Evolutionary conservation across 1,284 basidiomycete genomes (phyloP), one percentile per base, ranked within the genome.

Genomic region (Ganoderma boninense): DNA sequence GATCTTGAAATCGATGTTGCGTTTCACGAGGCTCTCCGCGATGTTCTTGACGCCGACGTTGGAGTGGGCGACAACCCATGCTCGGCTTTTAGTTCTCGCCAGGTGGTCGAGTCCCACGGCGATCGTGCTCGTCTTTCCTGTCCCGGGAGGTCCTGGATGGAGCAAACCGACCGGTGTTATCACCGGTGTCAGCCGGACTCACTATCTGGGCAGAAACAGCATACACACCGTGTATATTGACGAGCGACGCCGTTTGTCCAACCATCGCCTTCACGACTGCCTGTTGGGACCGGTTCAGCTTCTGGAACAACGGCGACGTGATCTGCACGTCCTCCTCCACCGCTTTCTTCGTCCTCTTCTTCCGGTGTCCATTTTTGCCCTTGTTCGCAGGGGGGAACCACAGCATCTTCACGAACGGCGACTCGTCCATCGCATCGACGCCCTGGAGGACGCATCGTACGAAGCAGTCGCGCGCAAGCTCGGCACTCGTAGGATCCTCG

Each of bases 31-130:
- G 64, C 84, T 87, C 71, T 86, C 84, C 0, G 87, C 87, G 32
- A 88, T 86, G 67, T 88, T 88, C 74, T 87, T 87, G 13, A 88
- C 86, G 5, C 85, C 83, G 40, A 83, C 81, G 66, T 84, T 84
- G 1, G 79, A 81, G 26, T 84, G 82, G 0, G 82, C 81, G 43
- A 81, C 52, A 4, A 84, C 73, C 78, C 79, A 83, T 1, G 78
- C 69, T 29, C 57, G 64, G 61, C n/a, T 38, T 46, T 38, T 26
- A 0, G 26, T 20, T 11, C 14, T 46, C 61, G 62, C 67, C 66
- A 38, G 76, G 60, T 73, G n/a, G 62, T 74, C 10, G 68, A 69
- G 35, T 72, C n/a, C n/a, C 69, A 79, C 80, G 4, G 81, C 79
- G 46, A 84, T 83, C 0, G 81, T 80, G 0, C 77, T 79, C 1